A percentile compares a stretch with the other conserved stretches of the same genome.
Evolutionary conservation across 2,329 filamentous ascomycete genomes (phyloP).

Genomic region (Ambrosiella cleistominuta): DNA sequence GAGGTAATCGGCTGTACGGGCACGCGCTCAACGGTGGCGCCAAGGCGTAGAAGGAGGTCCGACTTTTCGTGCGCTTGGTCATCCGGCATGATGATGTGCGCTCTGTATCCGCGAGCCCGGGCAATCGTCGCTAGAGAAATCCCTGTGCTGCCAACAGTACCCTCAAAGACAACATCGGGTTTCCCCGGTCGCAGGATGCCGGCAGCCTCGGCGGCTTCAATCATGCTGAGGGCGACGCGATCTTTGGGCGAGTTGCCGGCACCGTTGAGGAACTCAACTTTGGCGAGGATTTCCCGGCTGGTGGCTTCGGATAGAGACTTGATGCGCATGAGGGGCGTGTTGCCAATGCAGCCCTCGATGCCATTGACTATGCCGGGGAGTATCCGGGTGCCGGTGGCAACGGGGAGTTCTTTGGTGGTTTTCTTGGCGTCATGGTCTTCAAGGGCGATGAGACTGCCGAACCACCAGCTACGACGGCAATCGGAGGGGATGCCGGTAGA

Average conservation of each 20-base stretch:
- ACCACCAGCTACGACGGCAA: constrained; percentile 26
- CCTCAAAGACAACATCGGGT: constrained; percentile 93
- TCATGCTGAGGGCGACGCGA: constrained; percentile 81
- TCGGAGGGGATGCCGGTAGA: constrained; percentile 15
- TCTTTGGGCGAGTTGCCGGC: constrained; percentile 91
- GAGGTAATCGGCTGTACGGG: constrained; percentile 86
- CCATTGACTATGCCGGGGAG: constrained; percentile 42
- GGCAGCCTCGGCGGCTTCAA: constrained; percentile 58
- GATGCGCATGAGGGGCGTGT: constrained; percentile 78
- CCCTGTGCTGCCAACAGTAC: constrained; percentile 88
- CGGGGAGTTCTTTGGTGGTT: background rate
- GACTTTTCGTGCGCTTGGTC: constrained; percentile 83
- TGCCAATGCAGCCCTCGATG: constrained; percentile 81
- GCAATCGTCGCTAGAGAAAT: constrained; percentile 86
- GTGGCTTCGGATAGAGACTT: constrained; percentile 72
- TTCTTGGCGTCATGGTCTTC: constrained; percentile 1
- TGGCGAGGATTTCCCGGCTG: constrained; percentile 76
- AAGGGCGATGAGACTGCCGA: constrained; percentile 28
- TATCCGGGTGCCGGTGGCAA: constrained; percentile 10
- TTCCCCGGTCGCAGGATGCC: constrained; percentile 61
- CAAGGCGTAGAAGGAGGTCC: constrained; percentile 71
- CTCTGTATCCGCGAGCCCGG: constrained; percentile 72
- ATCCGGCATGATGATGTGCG: constrained; percentile 93
- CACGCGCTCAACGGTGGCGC: constrained; percentile 82
- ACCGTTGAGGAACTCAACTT: constrained; percentile 92